Base-by-base conservation (phyloP, 495 filamentous ascomycete genomes). In the Trichoderma asperelloides region DNA sequence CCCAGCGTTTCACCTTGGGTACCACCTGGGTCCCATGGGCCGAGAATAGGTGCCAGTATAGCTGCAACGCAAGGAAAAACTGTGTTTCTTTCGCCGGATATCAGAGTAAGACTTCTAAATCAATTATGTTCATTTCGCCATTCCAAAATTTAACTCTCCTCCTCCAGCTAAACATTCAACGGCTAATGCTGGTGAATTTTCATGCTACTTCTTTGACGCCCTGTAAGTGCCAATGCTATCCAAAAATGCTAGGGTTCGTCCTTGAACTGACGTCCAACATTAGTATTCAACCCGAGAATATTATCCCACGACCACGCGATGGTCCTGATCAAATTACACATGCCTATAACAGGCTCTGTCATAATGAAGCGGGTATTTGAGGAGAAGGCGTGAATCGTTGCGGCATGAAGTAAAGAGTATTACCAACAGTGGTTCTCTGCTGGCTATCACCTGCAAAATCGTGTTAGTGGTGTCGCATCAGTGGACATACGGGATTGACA, bases 21-120 rank as follows among this genome's bases (percentile, higher is more conserved):
- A 60, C 25, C 28, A 28, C 27, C 13, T 60, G 55, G 55, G 16
- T 60, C 23, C 55, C 55, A 28, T 60, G 55, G 55, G 75, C 69
- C 23, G 70, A 74, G 2, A 77, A 71, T 66, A 75, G 75, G 68
- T 78, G 76, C 66, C 75, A 77, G 73, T 77, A 70, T 28, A 70
- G 65, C 8, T 78, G 76, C 70, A 78, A 78, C 45, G 71, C 71
- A 4, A 69, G 63, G 1, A 63, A 30, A 11, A 57, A 63, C 2
- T 77, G 76, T 57, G 68, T 65, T n/a, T 70, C 72, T 21, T 78
- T 71, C 65, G 74, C 76, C 68, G 69, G 71, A 13, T 73, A 66
- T 67, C 74, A 72, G 51, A 68, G 75, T 78, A 65, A 60, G 76
- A 70, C 3, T 3, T 15, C 11, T 18, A 15, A n/a, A 5, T 30